phyloP scores from a whole-genome alignment of 176 grass and related monocot genomes.

The Oryza coarctata region DNA sequence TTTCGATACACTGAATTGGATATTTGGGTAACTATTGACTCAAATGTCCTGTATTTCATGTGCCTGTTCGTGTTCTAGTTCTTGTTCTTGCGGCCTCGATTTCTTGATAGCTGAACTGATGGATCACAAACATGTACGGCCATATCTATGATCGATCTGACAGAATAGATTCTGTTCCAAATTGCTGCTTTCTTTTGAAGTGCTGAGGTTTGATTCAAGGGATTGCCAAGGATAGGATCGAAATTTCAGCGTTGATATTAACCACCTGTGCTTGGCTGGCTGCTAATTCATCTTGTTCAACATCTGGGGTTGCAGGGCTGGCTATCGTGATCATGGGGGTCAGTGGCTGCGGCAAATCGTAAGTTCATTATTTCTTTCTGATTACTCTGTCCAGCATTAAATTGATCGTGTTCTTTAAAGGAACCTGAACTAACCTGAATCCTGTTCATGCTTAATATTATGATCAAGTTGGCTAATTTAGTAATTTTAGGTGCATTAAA shows the following conservation, averaged over 20 bases:
- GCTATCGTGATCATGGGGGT: conserved; percentile 90
- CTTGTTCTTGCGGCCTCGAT: not conserved
- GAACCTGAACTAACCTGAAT: not conserved
- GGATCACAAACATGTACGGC: not conserved
- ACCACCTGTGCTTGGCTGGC: not conserved
- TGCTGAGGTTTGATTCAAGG: not conserved
- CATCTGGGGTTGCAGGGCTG: conserved; percentile 45
- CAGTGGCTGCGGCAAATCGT: conserved; percentile 93
- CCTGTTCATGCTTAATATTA: not conserved
- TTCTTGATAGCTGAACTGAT: not conserved
- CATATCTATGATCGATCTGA: not conserved
- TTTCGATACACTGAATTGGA: not conserved
- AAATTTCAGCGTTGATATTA: not conserved
- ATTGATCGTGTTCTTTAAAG: not conserved
- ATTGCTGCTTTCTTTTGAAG: not conserved
- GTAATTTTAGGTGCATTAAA: not conserved
- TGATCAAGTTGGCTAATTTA: not conserved
- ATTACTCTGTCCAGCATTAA: not conserved
- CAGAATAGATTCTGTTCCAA: not conserved
- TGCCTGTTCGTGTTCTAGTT: not conserved
- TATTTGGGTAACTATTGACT: not conserved
- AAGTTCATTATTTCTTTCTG: conserved; percentile 2
- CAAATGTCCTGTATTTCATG: not conserved
- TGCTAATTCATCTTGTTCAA: not conserved
- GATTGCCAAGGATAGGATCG: not conserved